Conservation (phyloP, 305 asterid species). For the Ajuga reptans region DNA sequence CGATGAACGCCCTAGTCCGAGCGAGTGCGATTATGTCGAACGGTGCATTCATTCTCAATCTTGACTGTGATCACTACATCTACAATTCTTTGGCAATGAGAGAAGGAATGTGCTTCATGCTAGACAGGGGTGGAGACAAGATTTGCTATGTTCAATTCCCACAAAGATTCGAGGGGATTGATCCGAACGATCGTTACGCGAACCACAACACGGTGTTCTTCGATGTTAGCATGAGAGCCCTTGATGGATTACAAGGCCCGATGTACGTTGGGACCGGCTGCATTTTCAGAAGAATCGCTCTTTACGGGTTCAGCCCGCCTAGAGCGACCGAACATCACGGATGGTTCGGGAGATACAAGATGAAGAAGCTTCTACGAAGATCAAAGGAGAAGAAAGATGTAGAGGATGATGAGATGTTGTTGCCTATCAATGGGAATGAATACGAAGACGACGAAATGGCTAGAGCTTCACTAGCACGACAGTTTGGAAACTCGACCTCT, state of each 20-base stretch:
- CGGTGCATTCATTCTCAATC: slow-evolving; percentile 80
- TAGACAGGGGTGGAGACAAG: slow-evolving; percentile 81
- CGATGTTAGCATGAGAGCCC: slow-evolving; percentile 85
- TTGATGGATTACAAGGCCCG: slow-evolving; percentile 88
- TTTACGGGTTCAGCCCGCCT: slow-evolving; percentile 84
- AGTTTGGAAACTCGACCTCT: slow-evolving; percentile 67
- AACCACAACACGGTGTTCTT: slow-evolving; percentile 92
- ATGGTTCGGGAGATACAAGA: slow-evolving; percentile 64
- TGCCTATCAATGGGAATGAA: slow-evolving; percentile 42
- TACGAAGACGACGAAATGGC: slow-evolving; percentile 38
- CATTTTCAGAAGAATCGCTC: slow-evolving; percentile 67
- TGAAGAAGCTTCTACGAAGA: slow-evolving; percentile 40
- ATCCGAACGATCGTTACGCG: slow-evolving; percentile 78
- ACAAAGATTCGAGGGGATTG: slow-evolving; percentile 83
- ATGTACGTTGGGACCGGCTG: slow-evolving; percentile 96
- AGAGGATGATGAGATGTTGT: slow-evolving; percentile 48
- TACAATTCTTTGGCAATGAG: slow-evolving; percentile 62
- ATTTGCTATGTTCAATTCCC: slow-evolving; percentile 87
- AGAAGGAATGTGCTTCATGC: slow-evolving; percentile 96
- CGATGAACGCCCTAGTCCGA: slow-evolving; percentile 87
- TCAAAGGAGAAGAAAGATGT: slow-evolving; percentile 25
- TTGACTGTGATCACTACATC: slow-evolving; percentile 89
- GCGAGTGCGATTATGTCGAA: slow-evolving; percentile 89
- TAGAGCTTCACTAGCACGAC: slow-evolving; percentile 41
- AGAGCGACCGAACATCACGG: slow-evolving; percentile 83